Base-by-base conservation (phyloP, 352 stramenopile genomes). In the Thalassiosira livingstoniorum region DNA sequence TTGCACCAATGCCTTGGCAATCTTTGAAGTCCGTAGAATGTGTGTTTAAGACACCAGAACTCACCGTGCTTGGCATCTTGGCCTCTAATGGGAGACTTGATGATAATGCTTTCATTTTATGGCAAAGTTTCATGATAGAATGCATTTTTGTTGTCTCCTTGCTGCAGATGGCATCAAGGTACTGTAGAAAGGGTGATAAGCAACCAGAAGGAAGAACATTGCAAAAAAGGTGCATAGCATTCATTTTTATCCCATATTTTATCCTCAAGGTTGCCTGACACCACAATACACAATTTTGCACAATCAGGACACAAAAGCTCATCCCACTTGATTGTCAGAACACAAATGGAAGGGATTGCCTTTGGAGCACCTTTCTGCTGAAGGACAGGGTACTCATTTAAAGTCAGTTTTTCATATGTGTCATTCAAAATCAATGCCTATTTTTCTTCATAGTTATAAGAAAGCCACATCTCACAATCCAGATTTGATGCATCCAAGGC, bases 1-100 rank as follows among this genome's bases (percentile, higher is more conserved):
- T 80, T 39, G 34, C 75, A 80, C 73, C 73, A 80, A 37, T 75
- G 73, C 3, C 54, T 23, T 5, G 72, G 72, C 21, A n/a, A 58
- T 18, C 72, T 13, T 4, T 47, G 60, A 1, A 74, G 45, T 25
- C 72, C 62, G 29, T 80, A 80, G 4, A 80, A 35, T 0, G 62
- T 80, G 1, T 67, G 65, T 7, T 58, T 45, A 0, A 80, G 37
- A 2, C 51, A 31, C 58, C 58, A 78, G 31, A 31, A 60, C 60
- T 74, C 15, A 23, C 47, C 29, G 2, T 31, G 60, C 18, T 42
- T 32, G 0, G 45, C 47, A 47, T 74, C 47, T 18, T 43, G 47
- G 21, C 63, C 15, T 18, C 65, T 47, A 32, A 35, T 1, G 18
- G 71, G 71, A 53, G 70, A 60, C 1, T 25, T 34, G 21, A 67